phyloP scores from a whole-genome alignment of 352 stramenopile species.

The Pythium chondricola region DNA sequence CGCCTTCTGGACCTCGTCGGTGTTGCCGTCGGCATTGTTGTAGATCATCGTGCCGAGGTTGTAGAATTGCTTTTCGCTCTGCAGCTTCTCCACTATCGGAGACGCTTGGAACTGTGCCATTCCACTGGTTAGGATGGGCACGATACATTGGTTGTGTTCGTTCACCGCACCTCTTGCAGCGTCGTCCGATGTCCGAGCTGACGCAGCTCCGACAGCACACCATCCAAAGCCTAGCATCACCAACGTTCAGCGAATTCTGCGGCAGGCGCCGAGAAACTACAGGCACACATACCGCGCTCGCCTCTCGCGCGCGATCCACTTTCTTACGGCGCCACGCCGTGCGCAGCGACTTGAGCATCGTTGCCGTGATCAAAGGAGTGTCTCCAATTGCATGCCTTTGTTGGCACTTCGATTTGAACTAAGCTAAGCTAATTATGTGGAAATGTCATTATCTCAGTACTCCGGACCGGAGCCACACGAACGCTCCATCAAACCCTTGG shows the following conservation, averaged over 20 bases:
- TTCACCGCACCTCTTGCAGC: slow-evolving; percentile 29
- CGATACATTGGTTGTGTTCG: neutral
- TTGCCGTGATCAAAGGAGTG: neutral
- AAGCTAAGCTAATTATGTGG: slow-evolving; percentile 7
- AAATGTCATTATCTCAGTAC: slow-evolving; percentile 15
- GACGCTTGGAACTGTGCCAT: slow-evolving; percentile 53
- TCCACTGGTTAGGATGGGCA: neutral
- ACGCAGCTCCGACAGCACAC: slow-evolving; percentile 48
- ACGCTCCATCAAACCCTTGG: slow-evolving; percentile 14
- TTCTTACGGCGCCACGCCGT: slow-evolving; percentile 36
- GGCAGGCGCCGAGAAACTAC: no score
- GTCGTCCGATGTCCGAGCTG: slow-evolving; percentile 44
- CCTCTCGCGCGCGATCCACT: slow-evolving; percentile 33
- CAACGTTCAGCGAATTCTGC: neutral
- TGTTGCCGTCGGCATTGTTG: slow-evolving; percentile 57
- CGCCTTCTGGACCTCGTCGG: slow-evolving; percentile 62
- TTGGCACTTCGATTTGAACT: neutral
- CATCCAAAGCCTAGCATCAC: slow-evolving; percentile 42
- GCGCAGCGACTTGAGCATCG: slow-evolving; percentile 16
- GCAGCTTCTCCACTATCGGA: slow-evolving; percentile 44
- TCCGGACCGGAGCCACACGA: slow-evolving; percentile 15
- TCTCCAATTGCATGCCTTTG: neutral
- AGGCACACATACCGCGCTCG: slow-evolving; percentile 37
- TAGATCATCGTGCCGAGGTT: slow-evolving; percentile 82
- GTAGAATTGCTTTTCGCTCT: slow-evolving; percentile 55